Conservation (phyloP, 108 stramenopile species). For the Ochromonas danica region DNA sequence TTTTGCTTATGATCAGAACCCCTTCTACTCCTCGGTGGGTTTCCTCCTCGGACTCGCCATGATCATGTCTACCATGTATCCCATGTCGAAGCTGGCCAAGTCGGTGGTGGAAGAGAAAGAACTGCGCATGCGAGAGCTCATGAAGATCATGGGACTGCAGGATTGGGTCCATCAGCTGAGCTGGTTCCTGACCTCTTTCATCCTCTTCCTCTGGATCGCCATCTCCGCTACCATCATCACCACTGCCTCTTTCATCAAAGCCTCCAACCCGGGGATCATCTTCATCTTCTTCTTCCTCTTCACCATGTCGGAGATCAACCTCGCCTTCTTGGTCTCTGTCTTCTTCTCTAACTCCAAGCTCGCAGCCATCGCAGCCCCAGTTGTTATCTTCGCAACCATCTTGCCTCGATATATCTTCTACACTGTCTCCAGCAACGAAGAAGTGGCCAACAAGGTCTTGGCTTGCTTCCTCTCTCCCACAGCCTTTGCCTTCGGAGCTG, state of each 20-base stretch:
- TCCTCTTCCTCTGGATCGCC: constrained; percentile 53
- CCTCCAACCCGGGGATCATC: constrained; percentile 39
- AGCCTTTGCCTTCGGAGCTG: constrained; percentile 67
- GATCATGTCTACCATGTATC: constrained; percentile 62
- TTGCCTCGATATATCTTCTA: constrained; percentile 46
- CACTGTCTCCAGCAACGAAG: neutral
- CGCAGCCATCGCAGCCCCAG: constrained; percentile 60
- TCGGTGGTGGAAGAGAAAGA: constrained; percentile 64
- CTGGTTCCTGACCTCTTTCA: constrained; percentile 50
- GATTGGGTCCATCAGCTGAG: constrained; percentile 51
- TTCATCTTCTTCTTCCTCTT: constrained; percentile 53
- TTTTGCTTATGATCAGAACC: constrained; percentile 59
- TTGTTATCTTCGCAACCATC: constrained; percentile 57
- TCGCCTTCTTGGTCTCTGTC: constrained; percentile 43
- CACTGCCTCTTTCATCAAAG: constrained; percentile 42
- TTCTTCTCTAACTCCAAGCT: constrained; percentile 61
- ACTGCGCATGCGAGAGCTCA: constrained; percentile 53
- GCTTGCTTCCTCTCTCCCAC: constrained; percentile 58
- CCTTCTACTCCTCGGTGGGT: constrained; percentile 61
- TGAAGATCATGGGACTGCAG: constrained; percentile 59
- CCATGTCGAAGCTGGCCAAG: constrained; percentile 57
- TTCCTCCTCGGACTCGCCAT: constrained; percentile 61
- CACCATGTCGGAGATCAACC: constrained; percentile 50
- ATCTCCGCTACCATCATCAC: constrained; percentile 22
- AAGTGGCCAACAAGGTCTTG: constrained; percentile 44